Evolutionary conservation across 2,329 filamentous ascomycete species (phyloP), one percentile per base, ranked within the genome.

Genomic region (Sarocladiaceae sp.): DNA sequence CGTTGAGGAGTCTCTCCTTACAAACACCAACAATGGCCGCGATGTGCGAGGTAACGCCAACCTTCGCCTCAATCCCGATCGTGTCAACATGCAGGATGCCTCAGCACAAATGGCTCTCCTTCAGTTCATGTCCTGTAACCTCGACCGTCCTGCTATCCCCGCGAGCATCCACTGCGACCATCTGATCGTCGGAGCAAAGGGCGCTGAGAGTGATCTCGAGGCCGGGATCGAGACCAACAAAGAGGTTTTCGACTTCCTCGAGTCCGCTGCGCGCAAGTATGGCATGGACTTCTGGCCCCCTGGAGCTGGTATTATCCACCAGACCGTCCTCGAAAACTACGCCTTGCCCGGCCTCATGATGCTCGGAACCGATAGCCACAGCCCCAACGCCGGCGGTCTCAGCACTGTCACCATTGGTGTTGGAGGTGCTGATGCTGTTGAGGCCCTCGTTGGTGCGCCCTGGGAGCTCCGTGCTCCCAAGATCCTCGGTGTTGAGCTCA

Each of bases 111-210:
- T 98, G 93, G 93, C 93, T 2, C 72, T 98, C 52, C 72, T 98
- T 55, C 93, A 98, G 68, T 98, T 98, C 75, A 98, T 98, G 91
- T 88, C 87, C 21, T 98, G 93, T 66, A 87, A 88, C 45, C 76
- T 98, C 44, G 85, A 85, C 21, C 81, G 81, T 48, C 95, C 93
- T 2, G 90, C 90, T 9, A 91, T 98, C 41, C 93, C 93, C 10
- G 91, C 93, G 40, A 96, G 90, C 64, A 96, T 97, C 55, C 93
- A 98, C 71, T 98, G 93, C 68, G 93, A 98, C 70, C 93, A 98
- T 66, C 83, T 98, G 82, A 97, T 98, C 68, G 91, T 97, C 23
- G 93, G 91, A 46, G 84, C 94, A 67, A 85, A 83, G 61, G 93
- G 93, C 47, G 93, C 91, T 27, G 83, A 91, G 56, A 78, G 81